Evolutionary conservation across 139 green algal genomes (phyloP).

Genomic region (Coccomyxa sp.): DNA sequence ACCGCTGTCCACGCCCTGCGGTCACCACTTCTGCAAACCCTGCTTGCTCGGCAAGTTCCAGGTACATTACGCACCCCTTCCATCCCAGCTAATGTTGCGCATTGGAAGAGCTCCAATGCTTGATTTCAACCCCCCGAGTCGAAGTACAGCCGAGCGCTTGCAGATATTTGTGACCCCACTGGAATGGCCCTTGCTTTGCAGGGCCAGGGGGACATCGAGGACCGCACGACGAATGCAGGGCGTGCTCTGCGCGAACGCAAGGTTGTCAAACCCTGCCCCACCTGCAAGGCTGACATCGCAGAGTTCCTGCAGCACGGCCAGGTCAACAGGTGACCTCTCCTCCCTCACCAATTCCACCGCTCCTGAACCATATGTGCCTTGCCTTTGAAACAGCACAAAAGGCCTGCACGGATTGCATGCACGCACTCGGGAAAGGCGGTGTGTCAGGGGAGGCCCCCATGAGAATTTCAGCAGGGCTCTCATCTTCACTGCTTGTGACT

Average conservation of each 20-base stretch:
- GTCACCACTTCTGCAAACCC: constrained; percentile 86
- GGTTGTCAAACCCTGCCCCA: constrained; percentile 55
- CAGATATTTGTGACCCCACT: background rate
- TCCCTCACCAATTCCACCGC: background rate
- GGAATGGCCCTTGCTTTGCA: background rate
- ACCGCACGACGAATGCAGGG: background rate
- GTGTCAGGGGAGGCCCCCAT: too few relatives aligned
- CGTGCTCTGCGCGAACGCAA: constrained; percentile 65
- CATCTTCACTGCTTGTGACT: too few relatives aligned
- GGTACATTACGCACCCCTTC: background rate
- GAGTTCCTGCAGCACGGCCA: constrained; percentile 66
- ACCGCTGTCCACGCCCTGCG: constrained; percentile 77
- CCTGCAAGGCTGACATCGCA: constrained; percentile 63
- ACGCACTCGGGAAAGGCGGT: too few relatives aligned
- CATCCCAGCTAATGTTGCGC: background rate
- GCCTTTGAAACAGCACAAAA: background rate
- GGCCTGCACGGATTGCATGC: too few relatives aligned
- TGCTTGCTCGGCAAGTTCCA: constrained; percentile 76
- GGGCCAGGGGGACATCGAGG: constrained; percentile 15
- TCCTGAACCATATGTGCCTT: background rate
- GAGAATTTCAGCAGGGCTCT: too few relatives aligned
- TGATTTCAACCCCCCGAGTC: background rate
- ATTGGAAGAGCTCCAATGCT: too few relatives aligned
- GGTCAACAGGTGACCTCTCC: constrained; percentile 48
- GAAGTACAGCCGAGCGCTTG: background rate